Evolutionary conservation across 2,329 filamentous ascomycete species (phyloP).

Genomic region (Colletotrichum sp.): DNA sequence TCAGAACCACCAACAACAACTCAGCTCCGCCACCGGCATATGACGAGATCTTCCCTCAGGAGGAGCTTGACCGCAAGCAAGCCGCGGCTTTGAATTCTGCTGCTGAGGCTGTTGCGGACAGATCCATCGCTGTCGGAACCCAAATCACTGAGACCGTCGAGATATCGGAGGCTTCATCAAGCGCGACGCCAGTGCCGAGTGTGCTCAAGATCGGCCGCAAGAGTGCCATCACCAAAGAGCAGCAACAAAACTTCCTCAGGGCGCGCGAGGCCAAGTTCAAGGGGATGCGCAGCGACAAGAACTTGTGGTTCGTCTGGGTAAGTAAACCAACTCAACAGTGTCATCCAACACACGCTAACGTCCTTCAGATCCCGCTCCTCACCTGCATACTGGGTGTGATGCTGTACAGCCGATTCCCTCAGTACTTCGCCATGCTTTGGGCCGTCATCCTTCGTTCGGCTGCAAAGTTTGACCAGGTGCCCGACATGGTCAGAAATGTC

Average conservation of each 20-base stretch:
- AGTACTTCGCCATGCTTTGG: constrained; percentile 38
- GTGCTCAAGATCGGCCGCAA: constrained; percentile 67
- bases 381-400: constrained; percentile 53
- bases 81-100: constrained; percentile 62
- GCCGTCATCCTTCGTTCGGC: constrained; percentile 20
- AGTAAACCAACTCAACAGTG: constrained; percentile 25
- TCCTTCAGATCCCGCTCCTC: constrained; percentile 55
- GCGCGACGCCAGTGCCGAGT: constrained; percentile 26
- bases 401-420: constrained; percentile 57
- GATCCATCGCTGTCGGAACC: constrained; percentile 53
- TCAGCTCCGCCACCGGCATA: constrained; percentile 74
- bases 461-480: constrained; percentile 6
- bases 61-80: constrained; percentile 60
- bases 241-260: constrained; percentile 67
- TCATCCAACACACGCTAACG: constrained; percentile 23
- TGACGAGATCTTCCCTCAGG: constrained; percentile 75
- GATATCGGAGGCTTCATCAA: constrained; percentile 34
- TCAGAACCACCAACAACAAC: constrained; percentile 47
- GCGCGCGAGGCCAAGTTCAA: constrained; percentile 68
- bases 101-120: constrained; percentile 63
- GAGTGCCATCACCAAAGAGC: constrained; percentile 67
- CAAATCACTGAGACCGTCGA: constrained; percentile 42
- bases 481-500: constrained; percentile 14
- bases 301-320: constrained; percentile 75
- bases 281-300: constrained; percentile 66